phyloP scores from a whole-genome alignment of 805 yeast species.

The Yamadazyma phyllophila region DNA sequence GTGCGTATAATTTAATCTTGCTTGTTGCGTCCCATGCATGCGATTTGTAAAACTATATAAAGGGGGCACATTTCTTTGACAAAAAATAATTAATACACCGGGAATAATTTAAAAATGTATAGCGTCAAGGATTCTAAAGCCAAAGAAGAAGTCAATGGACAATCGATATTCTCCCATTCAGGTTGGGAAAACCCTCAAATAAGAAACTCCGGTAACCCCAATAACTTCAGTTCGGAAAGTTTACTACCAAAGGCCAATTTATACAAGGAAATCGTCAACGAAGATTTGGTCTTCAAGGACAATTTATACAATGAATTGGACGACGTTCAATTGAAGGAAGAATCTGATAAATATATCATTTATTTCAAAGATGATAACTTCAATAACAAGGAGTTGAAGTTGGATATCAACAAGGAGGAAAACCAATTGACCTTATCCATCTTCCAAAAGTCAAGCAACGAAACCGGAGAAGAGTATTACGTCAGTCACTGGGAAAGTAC shows the following conservation, averaged over 20 bases:
- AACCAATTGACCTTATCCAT: constrained; percentile 23
- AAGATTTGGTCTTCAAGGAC: constrained; percentile 15
- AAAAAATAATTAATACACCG: neutral
- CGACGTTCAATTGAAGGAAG: constrained; percentile 23
- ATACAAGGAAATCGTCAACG: constrained; percentile 16
- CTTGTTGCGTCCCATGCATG: constrained; percentile 1
- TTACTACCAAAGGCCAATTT: constrained; percentile 16
- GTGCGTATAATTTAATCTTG: neutral
- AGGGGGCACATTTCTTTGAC: constrained; percentile 6
- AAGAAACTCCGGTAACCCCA: constrained; percentile 13
- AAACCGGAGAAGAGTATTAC: constrained; percentile 13
- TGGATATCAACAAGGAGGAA: constrained; percentile 23
- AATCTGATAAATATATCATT: constrained; percentile 22
- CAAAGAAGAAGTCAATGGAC: constrained; percentile 13
- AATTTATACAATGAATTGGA: constrained; percentile 18
- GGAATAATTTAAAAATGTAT: constrained; percentile 9
- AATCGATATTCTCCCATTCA: constrained; percentile 14
- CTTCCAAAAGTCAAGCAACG: constrained; percentile 13
- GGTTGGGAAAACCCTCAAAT: constrained; percentile 16
- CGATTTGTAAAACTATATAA: constrained; percentile 9
- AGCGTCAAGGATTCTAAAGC: constrained; percentile 7
- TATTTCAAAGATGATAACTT: constrained; percentile 17
- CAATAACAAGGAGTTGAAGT: constrained; percentile 19
- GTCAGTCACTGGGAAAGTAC: constrained; percentile 19
- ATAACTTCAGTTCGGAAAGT: constrained; percentile 14